Evolutionary conservation across 129 eudicot species (phyloP), one percentile per base, ranked within the genome.

Genomic region (Artemisia argyi): DNA sequence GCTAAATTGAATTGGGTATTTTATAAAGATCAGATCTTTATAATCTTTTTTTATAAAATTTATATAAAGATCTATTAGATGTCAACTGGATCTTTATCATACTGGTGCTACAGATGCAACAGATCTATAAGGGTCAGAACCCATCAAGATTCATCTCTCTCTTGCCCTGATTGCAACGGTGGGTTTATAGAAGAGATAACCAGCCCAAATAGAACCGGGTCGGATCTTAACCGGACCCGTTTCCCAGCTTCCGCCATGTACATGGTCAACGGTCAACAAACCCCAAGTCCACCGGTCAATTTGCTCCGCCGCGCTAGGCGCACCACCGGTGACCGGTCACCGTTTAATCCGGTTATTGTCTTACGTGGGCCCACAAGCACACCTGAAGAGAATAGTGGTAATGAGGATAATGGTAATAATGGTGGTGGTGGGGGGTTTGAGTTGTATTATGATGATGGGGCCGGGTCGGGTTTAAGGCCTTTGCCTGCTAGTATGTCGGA

Each of bases 91-190:
- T 74, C 80, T 51, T 80, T 61, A 51, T 80, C 97, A 13, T 88
- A 81, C 71, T 94, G 97, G 99, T 94, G 99, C 68, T 86, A 94
- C 86, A 83, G 99, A 73, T 94, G 99, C 94, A 90, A 83, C 66
- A 85, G 96, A 44, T 88, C 80, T 73, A 83, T 89, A 71, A 74
- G 89, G 76, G 88, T 87, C 71, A 81, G 56, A 39, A 74, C 68
- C 54, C 73, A 78, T 28, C 79, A 85, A 19, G 76, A 78, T 78
- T 63, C 78, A 17, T 84, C 89, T 10, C 15, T 94, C 18, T 50
- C 75, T 60, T 94, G 99, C 60, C 96, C 99, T 7, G 99, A 94
- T 71, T 90, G 99, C 78, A 56, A 61, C 86, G 78, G 89, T 15
- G 99, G 97, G 0, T 94, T 94, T 62, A 76, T 94, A 22, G 98